Evolutionary conservation across 1,139 yeast species (phyloP), one percentile per base, ranked within the genome.

Genomic region (Kurtzmaniella quercitrusa): DNA sequence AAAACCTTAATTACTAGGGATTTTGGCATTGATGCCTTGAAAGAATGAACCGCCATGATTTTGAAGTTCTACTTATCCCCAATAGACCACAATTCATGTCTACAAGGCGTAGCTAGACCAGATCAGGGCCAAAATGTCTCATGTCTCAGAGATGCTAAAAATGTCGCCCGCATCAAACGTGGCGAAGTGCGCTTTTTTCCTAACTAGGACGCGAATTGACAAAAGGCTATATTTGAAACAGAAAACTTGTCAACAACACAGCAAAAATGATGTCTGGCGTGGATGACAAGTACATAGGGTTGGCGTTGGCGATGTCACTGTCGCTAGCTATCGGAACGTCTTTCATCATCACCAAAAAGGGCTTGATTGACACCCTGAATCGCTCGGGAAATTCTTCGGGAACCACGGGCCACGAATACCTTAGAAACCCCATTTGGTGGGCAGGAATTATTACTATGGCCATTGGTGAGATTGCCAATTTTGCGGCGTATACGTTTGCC

Each of bases 401-500:
- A 39, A 87, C 84, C 31, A 87, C 85, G 46, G 86, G 88, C 17
- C 81, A 76, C 56, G 82, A 84, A 55, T 89, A 89, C 60, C 69
- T 89, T 48, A 81, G 77, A 51, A 88, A 87, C 60, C 96, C 97
- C 9, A 79, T 88, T 39, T 89, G 97, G 97, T 87, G 96, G 90
- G 89, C 94, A 0, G 97, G 97, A 14, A 89, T 90, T 78, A 57
- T 82, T 31, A 81, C 94, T 44, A 90, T 89, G 97, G 95, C 94
- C 1, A 65, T 89, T 33, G 97, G 97, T 3, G 97, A 89, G 61
- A 68, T 89, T 40, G 96, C 96, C 46, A 89, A 89, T 62, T 89
- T 89, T 62, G 96, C 96, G 11, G 97, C 97, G 1, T 89, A 89
- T 59, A 90, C 96, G 1, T 89, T 89, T 73, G 96, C 97, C 0